Percentiles rank a stretch among this genome's conserved stretches.
These are phyloP conservation scores for Bacidia gigantensis DNA, from an alignment of 495 filamentous ascomycete genomes.

Conservation along the genomic window DNA sequence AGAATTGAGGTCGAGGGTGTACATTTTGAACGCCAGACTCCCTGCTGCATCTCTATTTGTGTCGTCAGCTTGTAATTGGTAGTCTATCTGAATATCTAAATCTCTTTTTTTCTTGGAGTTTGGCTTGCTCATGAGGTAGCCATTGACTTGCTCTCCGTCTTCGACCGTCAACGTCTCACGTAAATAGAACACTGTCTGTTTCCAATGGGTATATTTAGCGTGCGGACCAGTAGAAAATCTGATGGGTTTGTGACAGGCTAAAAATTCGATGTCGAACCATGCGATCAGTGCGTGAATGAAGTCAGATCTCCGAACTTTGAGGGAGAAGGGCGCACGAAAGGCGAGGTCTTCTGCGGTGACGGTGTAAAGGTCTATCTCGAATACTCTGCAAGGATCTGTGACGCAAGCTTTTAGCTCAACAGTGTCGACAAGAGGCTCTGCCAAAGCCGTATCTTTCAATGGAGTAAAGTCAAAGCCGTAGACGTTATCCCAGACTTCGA, in stretches of 20 bases:
- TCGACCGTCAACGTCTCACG: slow-evolving; percentile 74
- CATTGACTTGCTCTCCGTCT: slow-evolving; percentile 57
- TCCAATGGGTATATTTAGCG: slow-evolving; percentile 89
- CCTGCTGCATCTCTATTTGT: slow-evolving; percentile 52
- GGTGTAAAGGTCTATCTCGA: slow-evolving; percentile 75
- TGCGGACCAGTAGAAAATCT: slow-evolving; percentile 77
- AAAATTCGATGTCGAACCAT: slow-evolving; percentile 98
- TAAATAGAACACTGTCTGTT: slow-evolving; percentile 86
- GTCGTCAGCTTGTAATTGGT: slow-evolving; percentile 66
- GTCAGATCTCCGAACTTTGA: slow-evolving; percentile 64
- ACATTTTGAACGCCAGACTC: slow-evolving; percentile 82
- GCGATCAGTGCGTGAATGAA: slow-evolving; percentile 91
- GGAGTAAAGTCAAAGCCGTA: slow-evolving; percentile 95
- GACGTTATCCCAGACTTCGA: slow-evolving; percentile 85
- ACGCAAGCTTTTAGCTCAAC: slow-evolving; percentile 67
- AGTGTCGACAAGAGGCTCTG: slow-evolving; percentile 71
- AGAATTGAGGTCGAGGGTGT: slow-evolving; percentile 1
- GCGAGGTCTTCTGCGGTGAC: slow-evolving; percentile 57
- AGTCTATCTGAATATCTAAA: slow-evolving; percentile 79
- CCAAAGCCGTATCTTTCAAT: slow-evolving; percentile 70
- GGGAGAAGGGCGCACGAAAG: slow-evolving; percentile 58
- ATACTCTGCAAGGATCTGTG: slow-evolving; percentile 60
- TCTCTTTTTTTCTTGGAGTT: slow-evolving; percentile 91
- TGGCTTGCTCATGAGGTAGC: slow-evolving; percentile 65
- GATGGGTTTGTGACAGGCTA: slow-evolving; percentile 79